These are phyloP conservation scores for Globisporangium cylindrosporum DNA, from an alignment of 352 stramenopile species.

Conservation along the genomic window DNA sequence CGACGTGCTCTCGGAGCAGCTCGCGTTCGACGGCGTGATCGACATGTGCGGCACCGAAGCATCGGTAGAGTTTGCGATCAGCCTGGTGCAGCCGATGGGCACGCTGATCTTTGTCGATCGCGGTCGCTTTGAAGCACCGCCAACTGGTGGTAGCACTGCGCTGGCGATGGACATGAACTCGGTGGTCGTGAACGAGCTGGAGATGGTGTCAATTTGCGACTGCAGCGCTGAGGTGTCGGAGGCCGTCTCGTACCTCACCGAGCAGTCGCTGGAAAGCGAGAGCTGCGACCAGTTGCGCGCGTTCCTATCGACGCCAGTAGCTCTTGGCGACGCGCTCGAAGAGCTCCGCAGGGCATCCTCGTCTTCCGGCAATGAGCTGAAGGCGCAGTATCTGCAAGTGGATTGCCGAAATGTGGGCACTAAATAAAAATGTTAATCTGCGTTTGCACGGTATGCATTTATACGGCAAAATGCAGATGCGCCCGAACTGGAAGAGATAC, in stretches of 20 bases:
- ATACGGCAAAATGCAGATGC: too few relatives aligned
- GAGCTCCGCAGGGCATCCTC: neutral
- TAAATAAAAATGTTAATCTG: too few relatives aligned
- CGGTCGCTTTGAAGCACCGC: slow-evolving; percentile 27
- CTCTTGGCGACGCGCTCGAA: slow-evolving; percentile 4
- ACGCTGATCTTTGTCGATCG: slow-evolving; percentile 38
- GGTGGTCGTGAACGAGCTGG: slow-evolving; percentile 67
- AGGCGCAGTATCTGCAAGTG: neutral
- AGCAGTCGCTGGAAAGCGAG: slow-evolving; percentile 19
- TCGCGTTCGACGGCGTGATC: slow-evolving; percentile 40
- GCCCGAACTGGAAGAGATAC: too few relatives aligned
- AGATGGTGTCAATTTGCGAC: slow-evolving; percentile 38
- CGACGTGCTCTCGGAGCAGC: slow-evolving; percentile 15
- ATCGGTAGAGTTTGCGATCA: slow-evolving; percentile 41
- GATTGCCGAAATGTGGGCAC: neutral
- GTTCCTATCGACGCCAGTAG: slow-evolving; percentile 10
- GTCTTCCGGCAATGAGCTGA: neutral
- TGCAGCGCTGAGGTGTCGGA: slow-evolving; percentile 26
- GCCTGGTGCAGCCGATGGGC: slow-evolving; percentile 45
- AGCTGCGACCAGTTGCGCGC: neutral
- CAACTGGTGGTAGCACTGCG: slow-evolving; percentile 12
- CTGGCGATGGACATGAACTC: slow-evolving; percentile 66
- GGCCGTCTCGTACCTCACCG: slow-evolving; percentile 44
- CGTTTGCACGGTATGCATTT: too few relatives aligned
- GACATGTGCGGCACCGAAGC: slow-evolving; percentile 48